phyloP scores from a whole-genome alignment of 257 asterid species.

The Scutellaria minor region DNA sequence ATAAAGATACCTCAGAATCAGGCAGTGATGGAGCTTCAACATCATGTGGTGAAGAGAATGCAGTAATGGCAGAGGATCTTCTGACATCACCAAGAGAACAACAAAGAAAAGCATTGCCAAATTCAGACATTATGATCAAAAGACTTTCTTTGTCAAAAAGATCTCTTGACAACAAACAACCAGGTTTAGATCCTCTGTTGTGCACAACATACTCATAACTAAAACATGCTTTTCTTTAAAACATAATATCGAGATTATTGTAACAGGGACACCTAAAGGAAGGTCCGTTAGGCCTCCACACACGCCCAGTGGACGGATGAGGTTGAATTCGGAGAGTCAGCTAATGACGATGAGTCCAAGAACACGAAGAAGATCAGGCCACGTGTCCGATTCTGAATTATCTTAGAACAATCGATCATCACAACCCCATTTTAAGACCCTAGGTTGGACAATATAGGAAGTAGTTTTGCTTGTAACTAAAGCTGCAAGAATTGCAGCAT shows the following conservation, averaged over 20 bases:
- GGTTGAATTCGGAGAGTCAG: constrained; percentile 72
- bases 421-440: too few species aligned
- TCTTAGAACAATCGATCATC: constrained; percentile 32
- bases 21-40: constrained; percentile 73
- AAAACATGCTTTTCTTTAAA: background rate
- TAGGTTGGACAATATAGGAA: too few species aligned
- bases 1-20: constrained; percentile 64
- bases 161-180: constrained; percentile 53
- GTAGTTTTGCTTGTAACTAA: too few species aligned
- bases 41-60: constrained; percentile 55
- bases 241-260: background rate
- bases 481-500: too few species aligned
- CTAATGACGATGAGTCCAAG: constrained; percentile 52
- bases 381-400: constrained; percentile 79
- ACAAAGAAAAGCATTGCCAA: constrained; percentile 47
- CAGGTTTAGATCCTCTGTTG: too few species aligned
- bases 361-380: constrained; percentile 65
- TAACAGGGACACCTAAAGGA: constrained; percentile 70
- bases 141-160: constrained; percentile 52
- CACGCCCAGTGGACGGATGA: constrained; percentile 51
- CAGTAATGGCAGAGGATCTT: constrained; percentile 44
- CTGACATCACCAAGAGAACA: constrained; percentile 47
- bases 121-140: constrained; percentile 47
- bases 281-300: constrained; percentile 70
- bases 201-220: too few species aligned